phyloP scores from a whole-genome alignment of 1,139 yeast genomes.

The Saccharomyces pastorianus region DNA sequence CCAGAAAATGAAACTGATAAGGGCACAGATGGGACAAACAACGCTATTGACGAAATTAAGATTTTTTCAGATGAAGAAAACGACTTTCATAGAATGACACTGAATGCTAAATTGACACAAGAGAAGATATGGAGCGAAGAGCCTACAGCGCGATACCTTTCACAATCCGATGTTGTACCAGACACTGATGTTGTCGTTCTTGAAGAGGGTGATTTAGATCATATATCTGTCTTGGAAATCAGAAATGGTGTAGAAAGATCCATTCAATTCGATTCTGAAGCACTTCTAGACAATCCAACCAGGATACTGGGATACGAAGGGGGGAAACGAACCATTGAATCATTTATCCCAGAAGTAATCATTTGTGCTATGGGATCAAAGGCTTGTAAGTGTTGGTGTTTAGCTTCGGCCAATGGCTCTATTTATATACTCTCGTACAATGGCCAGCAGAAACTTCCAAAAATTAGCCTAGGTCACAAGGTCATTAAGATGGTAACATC shows the following conservation, averaged over 20 bases:
- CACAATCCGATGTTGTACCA: constrained; percentile 23
- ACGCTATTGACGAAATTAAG: constrained; percentile 4
- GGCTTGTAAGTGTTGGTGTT: constrained; percentile 24
- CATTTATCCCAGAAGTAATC: constrained; percentile 44
- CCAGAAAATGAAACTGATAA: constrained; percentile 28
- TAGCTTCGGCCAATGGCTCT: constrained; percentile 29
- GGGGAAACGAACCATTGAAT: constrained; percentile 40
- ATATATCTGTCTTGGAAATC: constrained; percentile 36
- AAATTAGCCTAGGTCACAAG: constrained; percentile 28
- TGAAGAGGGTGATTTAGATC: constrained; percentile 22
- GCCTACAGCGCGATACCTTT: constrained; percentile 24
- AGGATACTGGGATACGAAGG: constrained; percentile 36
- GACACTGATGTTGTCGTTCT: constrained; percentile 29
- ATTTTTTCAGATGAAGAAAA: constrained; percentile 21
- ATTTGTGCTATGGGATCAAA: constrained; percentile 32
- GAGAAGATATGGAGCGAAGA: constrained; percentile 28
- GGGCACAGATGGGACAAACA: constrained; percentile 38
- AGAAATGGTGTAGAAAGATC: constrained; percentile 37
- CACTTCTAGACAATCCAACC: constrained; percentile 41
- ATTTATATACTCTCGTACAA: constrained; percentile 18
- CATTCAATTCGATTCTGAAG: constrained; percentile 28
- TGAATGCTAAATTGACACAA: constrained; percentile 21
- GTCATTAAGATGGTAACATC: constrained; percentile 21
- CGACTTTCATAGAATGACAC: constrained; percentile 24
- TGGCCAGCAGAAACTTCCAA: constrained; percentile 25